Evolutionary conservation across 179 eudicot genomes (phyloP).

Genomic region (Pouteria campechiana): DNA sequence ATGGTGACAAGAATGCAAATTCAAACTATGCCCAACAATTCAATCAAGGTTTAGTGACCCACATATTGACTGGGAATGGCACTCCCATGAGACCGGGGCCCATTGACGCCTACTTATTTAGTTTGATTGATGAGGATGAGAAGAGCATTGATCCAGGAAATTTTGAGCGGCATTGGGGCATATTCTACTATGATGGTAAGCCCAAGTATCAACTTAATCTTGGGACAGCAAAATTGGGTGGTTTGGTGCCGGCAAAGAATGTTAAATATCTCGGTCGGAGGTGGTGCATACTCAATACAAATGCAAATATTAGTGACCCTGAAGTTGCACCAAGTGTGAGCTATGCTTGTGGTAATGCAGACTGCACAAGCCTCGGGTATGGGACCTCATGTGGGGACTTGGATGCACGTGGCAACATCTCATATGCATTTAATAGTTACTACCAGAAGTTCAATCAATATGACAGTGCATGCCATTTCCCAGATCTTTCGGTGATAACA

Average conservation of each 20-base stretch:
- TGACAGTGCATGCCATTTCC: conserved; percentile 67
- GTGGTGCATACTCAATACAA: conserved; percentile 77
- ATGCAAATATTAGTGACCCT: conserved; percentile 41
- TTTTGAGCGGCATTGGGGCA: conserved; percentile 88
- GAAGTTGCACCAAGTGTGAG: conserved; percentile 57
- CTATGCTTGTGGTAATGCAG: conserved; percentile 70
- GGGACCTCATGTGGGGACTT: conserved; percentile 53
- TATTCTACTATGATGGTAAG: conserved; percentile 49
- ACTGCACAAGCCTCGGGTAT: conserved; percentile 82
- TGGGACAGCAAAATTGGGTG: conserved; percentile 33
- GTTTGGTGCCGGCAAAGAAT: conserved; percentile 37
- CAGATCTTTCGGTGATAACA: conserved; percentile 39
- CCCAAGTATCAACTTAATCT: conserved; percentile 59
- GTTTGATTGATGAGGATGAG: conserved; percentile 70
- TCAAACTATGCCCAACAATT: conserved; percentile 42
- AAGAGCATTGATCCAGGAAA: conserved; percentile 78
- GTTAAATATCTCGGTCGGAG: conserved; percentile 40
- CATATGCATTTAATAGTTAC: conserved; percentile 76
- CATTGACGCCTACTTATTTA: conserved; percentile 62
- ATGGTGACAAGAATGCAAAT: conserved; percentile 66
- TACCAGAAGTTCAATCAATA: conserved; percentile 71
- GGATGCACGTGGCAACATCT: conserved; percentile 57
- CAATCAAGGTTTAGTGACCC: conserved; percentile 77
- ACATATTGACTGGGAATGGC: conserved; percentile 47
- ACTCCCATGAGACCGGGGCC: conserved; percentile 77